Evolutionary conservation across 2,329 filamentous ascomycete genomes (phyloP).

Genomic region (Diplodia seriata): DNA sequence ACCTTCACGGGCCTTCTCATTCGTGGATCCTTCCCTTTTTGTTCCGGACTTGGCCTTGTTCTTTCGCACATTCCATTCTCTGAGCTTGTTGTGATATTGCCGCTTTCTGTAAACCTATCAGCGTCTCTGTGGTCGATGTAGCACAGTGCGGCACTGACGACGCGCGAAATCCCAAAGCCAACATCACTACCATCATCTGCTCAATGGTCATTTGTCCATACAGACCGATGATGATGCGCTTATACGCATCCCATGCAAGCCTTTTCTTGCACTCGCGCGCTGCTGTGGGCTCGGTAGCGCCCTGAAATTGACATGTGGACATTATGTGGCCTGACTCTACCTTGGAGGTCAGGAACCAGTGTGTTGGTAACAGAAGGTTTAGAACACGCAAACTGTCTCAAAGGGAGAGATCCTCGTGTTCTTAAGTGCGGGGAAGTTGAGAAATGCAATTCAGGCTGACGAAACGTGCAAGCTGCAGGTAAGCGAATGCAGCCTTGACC

Average conservation of each 20-base stretch:
- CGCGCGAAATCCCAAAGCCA: background rate
- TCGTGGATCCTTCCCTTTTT: background rate
- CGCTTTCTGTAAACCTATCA: background rate
- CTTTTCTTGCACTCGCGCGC: background rate
- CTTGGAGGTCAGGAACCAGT: background rate
- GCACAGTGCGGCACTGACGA: background rate
- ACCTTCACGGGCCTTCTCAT: background rate
- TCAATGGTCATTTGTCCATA: background rate
- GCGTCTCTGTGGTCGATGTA: background rate
- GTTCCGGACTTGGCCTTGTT: background rate
- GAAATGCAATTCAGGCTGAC: background rate
- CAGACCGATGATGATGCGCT: background rate
- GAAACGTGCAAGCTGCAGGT: background rate
- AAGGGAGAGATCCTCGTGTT: background rate
- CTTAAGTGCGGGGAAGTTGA: background rate
- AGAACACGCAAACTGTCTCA: background rate
- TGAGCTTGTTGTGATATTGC: background rate
- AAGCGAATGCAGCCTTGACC: background rate
- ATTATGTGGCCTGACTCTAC: background rate
- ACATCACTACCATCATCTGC: background rate
- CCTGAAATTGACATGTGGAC: background rate
- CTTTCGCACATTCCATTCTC: background rate
- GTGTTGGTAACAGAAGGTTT: background rate
- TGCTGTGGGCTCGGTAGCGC: background rate
- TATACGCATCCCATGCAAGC: background rate